Conservation (phyloP, 2,329 filamentous ascomycete species). For the Penicillium sp. region DNA sequence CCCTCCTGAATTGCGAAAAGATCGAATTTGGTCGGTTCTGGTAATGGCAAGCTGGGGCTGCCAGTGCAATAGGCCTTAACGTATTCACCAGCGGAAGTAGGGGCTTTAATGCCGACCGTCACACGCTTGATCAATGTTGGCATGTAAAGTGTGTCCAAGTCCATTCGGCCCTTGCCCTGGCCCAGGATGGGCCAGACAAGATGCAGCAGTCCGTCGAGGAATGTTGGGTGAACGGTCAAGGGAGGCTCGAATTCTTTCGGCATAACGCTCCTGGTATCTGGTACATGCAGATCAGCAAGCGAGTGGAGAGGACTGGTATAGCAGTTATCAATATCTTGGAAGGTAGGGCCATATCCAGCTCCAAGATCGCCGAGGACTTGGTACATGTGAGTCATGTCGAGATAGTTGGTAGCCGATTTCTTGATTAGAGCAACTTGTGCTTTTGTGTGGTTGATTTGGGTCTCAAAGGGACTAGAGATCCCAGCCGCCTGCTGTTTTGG, state of each 20-base stretch:
- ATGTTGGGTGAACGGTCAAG: slow-evolving; percentile 48
- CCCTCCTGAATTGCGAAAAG: slow-evolving; percentile 19
- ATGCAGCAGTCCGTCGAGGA: slow-evolving; percentile 44
- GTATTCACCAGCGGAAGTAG: slow-evolving; percentile 17
- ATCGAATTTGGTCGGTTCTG: slow-evolving; percentile 24
- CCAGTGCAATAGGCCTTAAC: slow-evolving; percentile 25
- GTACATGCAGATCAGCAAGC: slow-evolving; percentile 39
- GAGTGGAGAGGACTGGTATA: slow-evolving; percentile 36
- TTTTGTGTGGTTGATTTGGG: slow-evolving; percentile 13
- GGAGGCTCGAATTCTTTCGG: slow-evolving; percentile 46
- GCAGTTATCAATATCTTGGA: slow-evolving; percentile 53
- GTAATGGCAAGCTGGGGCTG: slow-evolving; percentile 16
- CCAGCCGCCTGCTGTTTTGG: slow-evolving; percentile 19
- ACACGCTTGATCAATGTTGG: slow-evolving; percentile 35
- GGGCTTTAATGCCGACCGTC: slow-evolving; percentile 20
- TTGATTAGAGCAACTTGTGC: slow-evolving; percentile 13
- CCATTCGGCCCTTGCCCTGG: slow-evolving; percentile 27
- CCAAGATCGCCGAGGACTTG: slow-evolving; percentile 48
- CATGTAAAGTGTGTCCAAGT: slow-evolving; percentile 36
- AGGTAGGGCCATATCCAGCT: slow-evolving; percentile 52
- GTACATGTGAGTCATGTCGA: slow-evolving; percentile 47
- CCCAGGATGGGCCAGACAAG: slow-evolving; percentile 37
- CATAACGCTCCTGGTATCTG: slow-evolving; percentile 49
- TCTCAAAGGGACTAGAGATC: slow-evolving; percentile 14
- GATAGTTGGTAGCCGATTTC: slow-evolving; percentile 18